A percentile compares a stretch with the other conserved stretches of the same genome.
phyloP scores from a whole-genome alignment of 2,329 filamentous ascomycete genomes.

The Sclerotinia spermophila region DNA sequence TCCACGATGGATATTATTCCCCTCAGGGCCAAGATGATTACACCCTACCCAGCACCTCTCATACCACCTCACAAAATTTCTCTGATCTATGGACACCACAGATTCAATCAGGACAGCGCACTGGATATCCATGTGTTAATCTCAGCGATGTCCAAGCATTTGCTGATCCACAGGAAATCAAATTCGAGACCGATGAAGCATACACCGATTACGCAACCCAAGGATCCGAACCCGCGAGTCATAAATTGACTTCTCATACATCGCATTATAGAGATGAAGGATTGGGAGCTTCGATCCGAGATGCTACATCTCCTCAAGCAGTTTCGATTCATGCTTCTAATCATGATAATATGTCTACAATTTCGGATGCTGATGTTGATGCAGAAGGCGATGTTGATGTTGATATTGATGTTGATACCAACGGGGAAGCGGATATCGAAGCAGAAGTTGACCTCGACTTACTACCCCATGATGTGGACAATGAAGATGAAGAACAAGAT shows the following conservation, averaged over 20 bases:
- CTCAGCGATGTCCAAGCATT: slow-evolving; percentile 33
- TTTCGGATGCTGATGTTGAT: slow-evolving; percentile 25
- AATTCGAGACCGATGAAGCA: slow-evolving; percentile 25
- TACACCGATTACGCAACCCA: slow-evolving; percentile 19
- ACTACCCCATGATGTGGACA: slow-evolving; percentile 1
- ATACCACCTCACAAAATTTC: slow-evolving; percentile 21
- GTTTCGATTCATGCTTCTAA: slow-evolving; percentile 5
- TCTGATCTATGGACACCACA: slow-evolving; percentile 10
- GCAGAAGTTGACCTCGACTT: slow-evolving; percentile 2
- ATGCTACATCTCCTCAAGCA: slow-evolving; percentile 23
- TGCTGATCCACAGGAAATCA: slow-evolving; percentile 28
- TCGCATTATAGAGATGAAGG: slow-evolving; percentile 28
- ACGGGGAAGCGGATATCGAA: neutral
- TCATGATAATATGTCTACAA: slow-evolving; percentile 19
- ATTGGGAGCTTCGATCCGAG: slow-evolving; percentile 30
- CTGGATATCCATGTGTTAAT: slow-evolving; percentile 27
- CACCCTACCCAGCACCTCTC: slow-evolving; percentile 1
- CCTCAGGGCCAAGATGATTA: slow-evolving; percentile 23
- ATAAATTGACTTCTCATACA: neutral
- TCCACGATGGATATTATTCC: slow-evolving; percentile 23
- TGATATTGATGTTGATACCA: slow-evolving; percentile 18
- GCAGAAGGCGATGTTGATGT: slow-evolving; percentile 17
- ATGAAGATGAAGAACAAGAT: slow-evolving; percentile 23
- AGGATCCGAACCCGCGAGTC: neutral
- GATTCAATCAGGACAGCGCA: neutral